Percentiles rank a stretch among this genome's conserved stretches.
Conservation (phyloP, 495 filamentous ascomycete species). For the Saxispiralis lemnorum region DNA sequence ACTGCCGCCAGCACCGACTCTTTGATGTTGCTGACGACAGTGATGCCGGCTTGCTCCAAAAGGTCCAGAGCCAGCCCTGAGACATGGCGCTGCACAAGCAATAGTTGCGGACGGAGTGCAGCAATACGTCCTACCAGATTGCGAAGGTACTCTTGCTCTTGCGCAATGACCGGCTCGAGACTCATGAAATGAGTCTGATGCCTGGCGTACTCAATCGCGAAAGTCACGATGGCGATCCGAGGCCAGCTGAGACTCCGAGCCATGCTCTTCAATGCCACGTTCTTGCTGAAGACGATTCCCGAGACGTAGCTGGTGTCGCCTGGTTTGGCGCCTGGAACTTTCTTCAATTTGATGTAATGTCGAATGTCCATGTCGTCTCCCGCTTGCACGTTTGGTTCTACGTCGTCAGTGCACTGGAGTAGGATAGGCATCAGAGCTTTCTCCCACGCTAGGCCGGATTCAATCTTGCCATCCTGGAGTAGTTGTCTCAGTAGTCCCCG, state of each 20-base stretch:
- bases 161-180: constrained; percentile 85
- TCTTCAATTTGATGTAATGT: constrained; percentile 97
- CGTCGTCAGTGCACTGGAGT: constrained; percentile 79
- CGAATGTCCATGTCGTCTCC: constrained; percentile 94
- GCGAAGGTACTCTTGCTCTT: constrained; percentile 84
- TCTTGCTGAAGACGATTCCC: constrained; percentile 92
- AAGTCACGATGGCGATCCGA: constrained; percentile 80
- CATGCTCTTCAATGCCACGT: constrained; percentile 91
- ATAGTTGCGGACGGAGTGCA: constrained; percentile 61
- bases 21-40: constrained; percentile 91
- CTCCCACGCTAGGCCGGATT: constrained; percentile 65
- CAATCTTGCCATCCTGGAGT: constrained; percentile 55
- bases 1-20: constrained; percentile 88
- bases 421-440: constrained; percentile 81
- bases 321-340: constrained; percentile 75
- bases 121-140: constrained; percentile 88
- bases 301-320: constrained; percentile 88
- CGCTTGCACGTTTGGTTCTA: constrained; percentile 73
- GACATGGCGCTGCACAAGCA: constrained; percentile 79
- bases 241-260: constrained; percentile 66
- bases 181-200: constrained; percentile 98
- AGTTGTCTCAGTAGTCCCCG: constrained; percentile 68
- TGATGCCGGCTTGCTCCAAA: constrained; percentile 70
- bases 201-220: constrained; percentile 88
- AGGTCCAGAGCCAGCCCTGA: constrained; percentile 79